Percentiles rank a stretch among this genome's conserved stretches.
Evolutionary conservation across 2,329 filamentous ascomycete genomes (phyloP).

Genomic region (Nothomitra cinnamomea): DNA sequence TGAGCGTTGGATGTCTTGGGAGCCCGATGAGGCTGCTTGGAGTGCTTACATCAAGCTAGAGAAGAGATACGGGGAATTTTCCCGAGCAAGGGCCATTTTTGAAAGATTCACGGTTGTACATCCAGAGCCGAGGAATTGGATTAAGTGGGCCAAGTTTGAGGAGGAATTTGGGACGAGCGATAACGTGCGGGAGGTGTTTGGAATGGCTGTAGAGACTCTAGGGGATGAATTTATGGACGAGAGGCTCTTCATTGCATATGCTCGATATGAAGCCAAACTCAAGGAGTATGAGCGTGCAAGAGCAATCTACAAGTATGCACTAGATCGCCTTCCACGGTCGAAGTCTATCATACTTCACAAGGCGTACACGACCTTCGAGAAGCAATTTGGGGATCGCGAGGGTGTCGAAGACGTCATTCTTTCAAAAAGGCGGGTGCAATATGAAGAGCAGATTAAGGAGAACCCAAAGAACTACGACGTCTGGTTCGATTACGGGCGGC

Average conservation of each 20-base stretch:
- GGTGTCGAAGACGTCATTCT: constrained; percentile 91
- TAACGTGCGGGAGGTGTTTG: constrained; percentile 80
- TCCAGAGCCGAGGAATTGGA: constrained; percentile 90
- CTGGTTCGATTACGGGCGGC: constrained; percentile 87
- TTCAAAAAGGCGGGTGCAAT: constrained; percentile 82
- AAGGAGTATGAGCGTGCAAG: constrained; percentile 89
- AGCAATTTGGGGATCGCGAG: constrained; percentile 86
- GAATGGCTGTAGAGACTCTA: constrained; percentile 69
- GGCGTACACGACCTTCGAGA: constrained; percentile 93
- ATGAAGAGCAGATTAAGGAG: constrained; percentile 85
- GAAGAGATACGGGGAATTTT: constrained; percentile 84
- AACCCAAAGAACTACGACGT: constrained; percentile 93
- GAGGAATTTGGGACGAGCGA: constrained; percentile 90
- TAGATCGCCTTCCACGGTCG: constrained; percentile 79
- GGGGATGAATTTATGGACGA: constrained; percentile 95
- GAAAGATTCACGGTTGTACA: constrained; percentile 82
- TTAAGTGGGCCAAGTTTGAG: constrained; percentile 96
- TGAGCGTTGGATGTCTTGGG: constrained; percentile 97
- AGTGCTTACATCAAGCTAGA: constrained; percentile 92
- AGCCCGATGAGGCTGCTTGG: constrained; percentile 92
- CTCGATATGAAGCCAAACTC: constrained; percentile 83
- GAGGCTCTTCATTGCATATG: constrained; percentile 85
- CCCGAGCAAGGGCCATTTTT: constrained; percentile 79
- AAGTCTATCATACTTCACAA: constrained; percentile 76
- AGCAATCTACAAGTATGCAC: constrained; percentile 91